Evolutionary conservation across 805 yeast species (phyloP), one percentile per base, ranked within the genome.

Genomic region (Wickerhamomyces strasburgensis): DNA sequence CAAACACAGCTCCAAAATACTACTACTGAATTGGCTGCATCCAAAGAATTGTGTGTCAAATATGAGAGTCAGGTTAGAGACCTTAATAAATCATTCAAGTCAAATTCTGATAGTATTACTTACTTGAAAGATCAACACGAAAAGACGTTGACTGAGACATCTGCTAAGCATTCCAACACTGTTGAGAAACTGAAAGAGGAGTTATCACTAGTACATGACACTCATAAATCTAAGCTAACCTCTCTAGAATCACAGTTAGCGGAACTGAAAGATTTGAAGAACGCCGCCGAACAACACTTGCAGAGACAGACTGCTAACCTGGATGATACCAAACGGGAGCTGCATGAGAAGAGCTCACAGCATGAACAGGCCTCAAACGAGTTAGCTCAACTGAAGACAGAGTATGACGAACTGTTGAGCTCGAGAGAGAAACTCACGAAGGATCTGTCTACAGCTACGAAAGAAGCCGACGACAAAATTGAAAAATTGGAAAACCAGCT

Each of bases 1-100:
- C 30, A 37, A 29, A 19, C 14, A 6, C 30, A 32, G 14, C 18
- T 28, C n/a, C 14, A 31, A 5, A 32, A 25, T 5, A 17, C 34
- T 7, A 24, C 35, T n/a, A 29, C 30, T 4, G 53, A 52, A 10
- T 29, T 52, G 5, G 48, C 40, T 3, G 5, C 32, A 5, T 35
- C 37, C 4, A 38, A 40, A 17, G 16, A 35, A 7, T 27, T 31
- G 1, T 23, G 41, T 19, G 27, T 16, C 16, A 31, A 41, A 11
- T 35, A 37, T 17, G 44, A 40, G 17, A 28, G 29, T 6, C 38
- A 46, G 26, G 34, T 44, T 7, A 27, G 36, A 11, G 39, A 45
- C 7, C 29, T 51, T 13, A 37, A 29, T 14, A 34, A 27, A 10
- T 39, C 46, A 2, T 31, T 44, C 27, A 40, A 42, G 19, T 32